Base-by-base conservation (phyloP, 495 filamentous ascomycete species). In the Penicillium odoratum region DNA sequence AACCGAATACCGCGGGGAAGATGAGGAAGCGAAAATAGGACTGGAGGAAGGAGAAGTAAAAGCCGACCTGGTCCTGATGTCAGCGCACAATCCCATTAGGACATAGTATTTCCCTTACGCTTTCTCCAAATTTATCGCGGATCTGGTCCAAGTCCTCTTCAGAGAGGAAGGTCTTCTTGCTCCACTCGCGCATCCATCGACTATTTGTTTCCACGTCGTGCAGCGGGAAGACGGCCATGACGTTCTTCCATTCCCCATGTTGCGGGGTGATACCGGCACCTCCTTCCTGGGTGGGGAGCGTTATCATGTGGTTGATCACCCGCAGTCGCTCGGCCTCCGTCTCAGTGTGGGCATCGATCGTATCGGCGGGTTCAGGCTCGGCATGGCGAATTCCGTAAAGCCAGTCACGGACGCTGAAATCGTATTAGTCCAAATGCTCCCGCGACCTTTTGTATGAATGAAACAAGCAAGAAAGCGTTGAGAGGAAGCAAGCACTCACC, bases 21-120 rank as follows among this genome's bases (percentile, higher is more conserved):
- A 90, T 69, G 29, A 97, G 75, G 68, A 96, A 96, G 36, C 81
- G 75, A 66, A 97, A 95, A 72, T 98, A 98, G 0, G 88, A 87
- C 75, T 97, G 92, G 53, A 96, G 77, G 71, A 98, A 98, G 3
- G 95, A 88, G 67, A 98, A 98, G 74, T 98, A 98, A 66, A 92
- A 97, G 26, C 90, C 94, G 53, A 98, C 81, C 81, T 87, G 36
- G 6, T 30, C 38, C 9, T 21, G 5, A 15, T 48, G 48, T 52
- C 21, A 58, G 48, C 28, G 8, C 5, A 11, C 21, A 21, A 2
- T 13, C n/a, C 45, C n/a, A 4, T 26, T 25, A 6, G 26, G 7
- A 15, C 3, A 18, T 10, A 21, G 34, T 30, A 5, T 4, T 36
- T 16, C 56, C 65, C 73, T 46, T 64, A 87, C 91, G 71, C 88